Conservation (phyloP, 768 basidiomycete species). For the Podaxis sp. region DNA sequence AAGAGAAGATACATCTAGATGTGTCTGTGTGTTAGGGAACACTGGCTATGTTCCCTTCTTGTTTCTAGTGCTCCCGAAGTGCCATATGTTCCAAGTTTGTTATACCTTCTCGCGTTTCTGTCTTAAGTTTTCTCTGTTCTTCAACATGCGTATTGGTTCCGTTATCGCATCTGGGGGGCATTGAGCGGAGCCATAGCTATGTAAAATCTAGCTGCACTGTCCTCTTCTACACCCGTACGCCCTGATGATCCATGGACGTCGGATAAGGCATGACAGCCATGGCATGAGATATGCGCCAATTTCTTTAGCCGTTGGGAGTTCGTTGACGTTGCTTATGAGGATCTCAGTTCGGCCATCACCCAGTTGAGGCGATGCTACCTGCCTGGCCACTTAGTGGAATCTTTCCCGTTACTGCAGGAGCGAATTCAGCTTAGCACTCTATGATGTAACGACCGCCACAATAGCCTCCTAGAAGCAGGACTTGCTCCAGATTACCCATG, state of each 20-base stretch:
- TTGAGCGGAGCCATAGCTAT: neutral
- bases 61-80: neutral
- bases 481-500: neutral
- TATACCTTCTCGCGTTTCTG: neutral
- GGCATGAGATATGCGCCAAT: neutral
- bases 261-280: neutral
- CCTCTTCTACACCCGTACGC: neutral
- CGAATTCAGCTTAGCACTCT: no score
- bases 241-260: neutral
- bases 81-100: neutral
- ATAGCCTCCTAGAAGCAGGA: neutral
- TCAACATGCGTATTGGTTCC: neutral
- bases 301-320: neutral
- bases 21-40: conserved; percentile 20
- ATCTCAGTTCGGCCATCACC: no score
- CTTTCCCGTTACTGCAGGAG: no score
- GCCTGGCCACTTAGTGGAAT: no score
- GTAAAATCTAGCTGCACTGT: neutral
- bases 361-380: no score
- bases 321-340: neutral
- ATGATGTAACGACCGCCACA: neutral
- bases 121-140: neutral
- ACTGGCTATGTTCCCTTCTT: conserved; percentile 3
- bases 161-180: neutral
- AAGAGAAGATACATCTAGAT: neutral